Evolutionary conservation across 75 land plant genomes (phyloP).

Genomic region (Cupressus sempervirens): DNA sequence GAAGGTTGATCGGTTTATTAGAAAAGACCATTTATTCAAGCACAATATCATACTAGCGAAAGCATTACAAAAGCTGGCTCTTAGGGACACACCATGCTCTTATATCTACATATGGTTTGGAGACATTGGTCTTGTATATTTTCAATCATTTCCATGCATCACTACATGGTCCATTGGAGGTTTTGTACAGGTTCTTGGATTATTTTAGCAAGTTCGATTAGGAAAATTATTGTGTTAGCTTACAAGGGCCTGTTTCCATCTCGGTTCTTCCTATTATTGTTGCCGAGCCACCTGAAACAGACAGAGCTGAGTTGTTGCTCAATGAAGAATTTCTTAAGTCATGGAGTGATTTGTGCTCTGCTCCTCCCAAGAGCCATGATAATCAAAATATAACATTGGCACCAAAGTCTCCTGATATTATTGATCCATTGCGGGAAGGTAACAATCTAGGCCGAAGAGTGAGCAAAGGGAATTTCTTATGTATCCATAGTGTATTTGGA

Average conservation of each 20-base stretch:
- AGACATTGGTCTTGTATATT: conserved; percentile 58
- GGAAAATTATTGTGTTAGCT: conserved; percentile 51
- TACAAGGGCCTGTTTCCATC: conserved; percentile 42
- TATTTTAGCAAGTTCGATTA: conserved; percentile 70
- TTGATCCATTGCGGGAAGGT: conserved; percentile 80
- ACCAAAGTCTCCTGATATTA: conserved; percentile 64
- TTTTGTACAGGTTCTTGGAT: conserved; percentile 53
- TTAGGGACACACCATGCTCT: conserved; percentile 76
- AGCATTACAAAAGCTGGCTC: conserved; percentile 72
- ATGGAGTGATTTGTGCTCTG: conserved; percentile 45
- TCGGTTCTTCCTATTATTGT: conserved; percentile 38
- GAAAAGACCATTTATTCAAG: conserved; percentile 62
- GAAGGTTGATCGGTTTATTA: conserved; percentile 49
- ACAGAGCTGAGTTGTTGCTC: conserved; percentile 50
- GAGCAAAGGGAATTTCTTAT: conserved; percentile 76
- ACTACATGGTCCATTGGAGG: conserved; percentile 61
- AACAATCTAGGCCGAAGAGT: conserved; percentile 98
- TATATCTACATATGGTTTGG: conserved; percentile 74
- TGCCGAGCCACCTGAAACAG: conserved; percentile 63
- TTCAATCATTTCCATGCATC: conserved; percentile 54
- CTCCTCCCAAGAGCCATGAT: conserved; percentile 38
- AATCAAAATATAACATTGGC: conserved; percentile 37
- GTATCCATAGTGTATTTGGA: conserved; percentile 86
- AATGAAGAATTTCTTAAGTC: conserved; percentile 51
- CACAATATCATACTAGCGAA: conserved; percentile 65